These are phyloP conservation scores for Bacidia gigantensis DNA, from an alignment of 495 filamentous ascomycete species.

Conservation along the genomic window DNA sequence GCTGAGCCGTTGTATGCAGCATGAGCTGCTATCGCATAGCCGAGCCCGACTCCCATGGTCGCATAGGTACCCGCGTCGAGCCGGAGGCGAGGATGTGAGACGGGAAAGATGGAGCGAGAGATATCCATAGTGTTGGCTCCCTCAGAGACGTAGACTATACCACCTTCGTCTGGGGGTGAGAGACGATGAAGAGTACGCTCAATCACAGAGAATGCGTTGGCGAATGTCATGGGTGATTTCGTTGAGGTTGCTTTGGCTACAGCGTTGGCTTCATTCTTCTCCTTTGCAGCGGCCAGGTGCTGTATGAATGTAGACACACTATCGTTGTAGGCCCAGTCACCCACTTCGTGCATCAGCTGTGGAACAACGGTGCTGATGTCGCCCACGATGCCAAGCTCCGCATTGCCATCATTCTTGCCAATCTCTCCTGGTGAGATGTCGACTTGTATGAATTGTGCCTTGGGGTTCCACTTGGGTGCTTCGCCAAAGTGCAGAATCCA, in stretches of 20 bases:
- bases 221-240: conserved; percentile 38
- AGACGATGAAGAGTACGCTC: conserved; percentile 31
- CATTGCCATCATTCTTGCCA: conserved; percentile 32
- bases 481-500: conserved; percentile 54
- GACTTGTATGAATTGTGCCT: conserved; percentile 44
- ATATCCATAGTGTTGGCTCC: conserved; percentile 60
- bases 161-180: conserved; percentile 30
- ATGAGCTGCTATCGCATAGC: conserved; percentile 49
- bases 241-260: conserved; percentile 24
- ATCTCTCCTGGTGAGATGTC: conserved; percentile 46
- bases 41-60: conserved; percentile 56
- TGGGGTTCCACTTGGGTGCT: conserved; percentile 41
- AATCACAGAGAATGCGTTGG: conserved; percentile 41
- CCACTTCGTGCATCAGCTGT: conserved; percentile 31
- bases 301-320: conserved; percentile 24
- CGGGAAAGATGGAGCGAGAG: conserved; percentile 43
- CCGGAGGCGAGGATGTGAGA: conserved; percentile 43
- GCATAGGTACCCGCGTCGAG: conserved; percentile 53
- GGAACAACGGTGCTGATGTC: conserved; percentile 39
- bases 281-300: conserved; percentile 26
- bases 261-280: conserved; percentile 36
- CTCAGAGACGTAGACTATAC: conserved; percentile 49
- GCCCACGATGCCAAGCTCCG: conserved; percentile 36
- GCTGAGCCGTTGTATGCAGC: conserved; percentile 41
- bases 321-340: conserved; percentile 30